These are phyloP conservation scores for Citrus reticulata DNA, from an alignment of 345 rosid genomes.

Conservation along the genomic window DNA sequence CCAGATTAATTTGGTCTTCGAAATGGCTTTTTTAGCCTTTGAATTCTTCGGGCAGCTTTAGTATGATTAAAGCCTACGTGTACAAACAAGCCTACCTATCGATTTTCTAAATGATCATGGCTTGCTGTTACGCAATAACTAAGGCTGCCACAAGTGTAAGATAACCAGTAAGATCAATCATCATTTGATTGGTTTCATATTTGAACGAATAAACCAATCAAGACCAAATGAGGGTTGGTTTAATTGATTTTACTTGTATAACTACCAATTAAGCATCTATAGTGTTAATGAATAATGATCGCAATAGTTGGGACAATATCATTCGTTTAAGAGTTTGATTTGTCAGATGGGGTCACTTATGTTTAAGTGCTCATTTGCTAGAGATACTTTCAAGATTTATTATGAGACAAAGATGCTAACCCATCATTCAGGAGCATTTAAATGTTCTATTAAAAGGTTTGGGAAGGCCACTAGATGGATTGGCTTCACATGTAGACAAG, in stretches of 20 bases:
- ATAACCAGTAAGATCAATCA: neutral
- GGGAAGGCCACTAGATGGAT: neutral
- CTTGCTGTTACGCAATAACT: neutral
- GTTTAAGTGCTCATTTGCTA: constrained; percentile 10
- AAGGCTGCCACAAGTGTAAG: neutral
- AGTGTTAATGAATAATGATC: neutral
- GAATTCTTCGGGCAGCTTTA: constrained; percentile 1
- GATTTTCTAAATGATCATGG: neutral
- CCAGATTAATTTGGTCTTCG: constrained; percentile 14
- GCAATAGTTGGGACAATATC: constrained; percentile 4
- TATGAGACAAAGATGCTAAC: neutral
- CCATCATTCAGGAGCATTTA: constrained; percentile 20
- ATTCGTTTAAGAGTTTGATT: constrained; percentile 14
- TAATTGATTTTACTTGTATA: neutral
- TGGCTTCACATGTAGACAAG: constrained; percentile 5
- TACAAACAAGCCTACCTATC: neutral
- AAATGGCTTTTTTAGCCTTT: constrained; percentile 5
- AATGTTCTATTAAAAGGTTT: neutral
- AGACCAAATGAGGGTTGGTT: neutral
- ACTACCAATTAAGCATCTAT: neutral
- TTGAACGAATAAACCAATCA: neutral
- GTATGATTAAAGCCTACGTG: neutral
- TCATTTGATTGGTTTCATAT: neutral
- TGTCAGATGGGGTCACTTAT: neutral
- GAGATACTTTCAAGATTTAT: neutral